Evolutionary conservation across 2,329 filamentous ascomycete genomes (phyloP), one percentile per base, ranked within the genome.

Genomic region (Talaromyces rugulosus): DNA sequence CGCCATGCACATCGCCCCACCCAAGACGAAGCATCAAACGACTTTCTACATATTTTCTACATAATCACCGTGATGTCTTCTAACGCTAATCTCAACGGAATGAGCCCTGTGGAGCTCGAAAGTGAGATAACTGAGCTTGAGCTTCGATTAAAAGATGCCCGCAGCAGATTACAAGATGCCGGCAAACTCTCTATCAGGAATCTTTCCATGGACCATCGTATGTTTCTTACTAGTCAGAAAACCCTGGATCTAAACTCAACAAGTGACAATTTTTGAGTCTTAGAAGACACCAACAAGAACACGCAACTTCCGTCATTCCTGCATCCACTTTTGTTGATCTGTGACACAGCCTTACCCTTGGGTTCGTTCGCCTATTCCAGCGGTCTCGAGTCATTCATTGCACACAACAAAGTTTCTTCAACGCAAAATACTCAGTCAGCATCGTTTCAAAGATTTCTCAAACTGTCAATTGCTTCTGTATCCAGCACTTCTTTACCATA

Each of bases 341-440:
- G 86, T 58, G 86, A 88, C 74, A 87, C 85, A 23, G 85, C 85
- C 18, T 80, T 88, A 1, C 86, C 86, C 0, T 75, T 88, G 1
- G 86, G 86, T 53, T 87, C 86, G 1, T 88, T 88, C 70, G 86
- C 86, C 65, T 88, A 87, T 76, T 86, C 83, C 71, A 85, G 80
- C 69, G 86, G 86, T 4, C 76, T 88, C 18, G 86, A 88, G 71
- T 88, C 85, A 23, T 88, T 85, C 69, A 81, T 88, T 58, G 85
- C 83, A 3, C 86, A 88, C 70, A 74, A 79, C 64, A 81, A 80
- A 62, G 68, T 72, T 23, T 67, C 74, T n/a, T 72, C 75, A 23
- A 67, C 67, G 23, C 63, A 66, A 18, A 62, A 70, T 40, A 72
- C 72, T 18, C 70, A 71, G 4, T 68, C 73, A 14, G 65, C 71